Evolutionary conservation across 2,329 filamentous ascomycete species (phyloP), one percentile per base, ranked within the genome.

Genomic region (Exophiala sp.): DNA sequence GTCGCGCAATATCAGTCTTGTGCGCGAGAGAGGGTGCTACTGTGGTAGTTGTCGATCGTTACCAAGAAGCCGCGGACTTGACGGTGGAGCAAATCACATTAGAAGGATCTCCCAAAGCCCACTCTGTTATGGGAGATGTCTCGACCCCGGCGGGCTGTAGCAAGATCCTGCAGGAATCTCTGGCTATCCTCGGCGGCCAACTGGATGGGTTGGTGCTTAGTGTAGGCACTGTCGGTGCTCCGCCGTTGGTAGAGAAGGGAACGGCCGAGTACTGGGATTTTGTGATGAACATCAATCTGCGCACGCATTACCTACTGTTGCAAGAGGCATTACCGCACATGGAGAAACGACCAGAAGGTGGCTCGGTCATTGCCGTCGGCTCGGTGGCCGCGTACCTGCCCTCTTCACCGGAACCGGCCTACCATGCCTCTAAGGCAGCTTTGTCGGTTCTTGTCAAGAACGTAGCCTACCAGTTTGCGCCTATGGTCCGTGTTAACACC

Each of bases 281-380:
- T n/a, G 41, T 44, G 16, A 44, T 44, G 41, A 44, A 44, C 16
- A 44, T 44, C 41, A 44, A 44, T 20, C 41, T 44, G 6, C 16
- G 41, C 18, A 12, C 41, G n/a, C 41, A 44, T 32, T 44, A 44
- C n/a, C 16, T 44, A 12, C 14, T 44, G n/a, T 20, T 44, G 14
- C 41, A 44, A 21, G 41, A 44, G 16, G 41, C 41, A 5, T n/a
- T 44, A 12, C 41, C 41, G 5, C 21, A 21, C 16, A 44, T 44
- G 5, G 41, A 44, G 41, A 32, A 20, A 20, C 21, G 5, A n/a
- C 41, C 41, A 12, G 9, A n/a, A 6, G 41, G 41, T 6, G 41
- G 41, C 16, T 8, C 41, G 41, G 41, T n/a, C 12, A 20, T 44
- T n/a, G 18, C 5, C 7, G n/a, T 44, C n/a, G 21, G 41, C 16